Conservation (phyloP, 192 early-diverging fungal genomes). For the Lobosporangium transversale region DNA sequence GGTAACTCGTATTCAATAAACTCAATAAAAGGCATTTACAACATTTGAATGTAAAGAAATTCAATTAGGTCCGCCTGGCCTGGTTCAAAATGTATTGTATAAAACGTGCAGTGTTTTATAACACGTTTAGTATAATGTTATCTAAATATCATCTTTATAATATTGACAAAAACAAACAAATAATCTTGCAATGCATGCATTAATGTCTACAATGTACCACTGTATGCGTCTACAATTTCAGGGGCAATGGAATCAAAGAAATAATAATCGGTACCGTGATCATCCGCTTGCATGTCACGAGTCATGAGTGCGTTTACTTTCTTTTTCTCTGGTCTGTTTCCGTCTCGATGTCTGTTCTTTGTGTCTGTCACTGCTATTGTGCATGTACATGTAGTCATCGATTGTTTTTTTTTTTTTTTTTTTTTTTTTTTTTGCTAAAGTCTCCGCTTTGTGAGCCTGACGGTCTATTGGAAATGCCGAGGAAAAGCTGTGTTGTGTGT, state of each 20-base stretch:
- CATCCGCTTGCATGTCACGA: not conserved
- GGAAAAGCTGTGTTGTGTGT: too few relatives aligned
- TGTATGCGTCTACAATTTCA: slow-evolving; percentile 22
- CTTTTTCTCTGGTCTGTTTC: too few relatives aligned
- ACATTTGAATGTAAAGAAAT: too few relatives aligned
- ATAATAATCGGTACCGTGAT: slow-evolving; percentile 1
- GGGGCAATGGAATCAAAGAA: slow-evolving; percentile 1
- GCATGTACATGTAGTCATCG: slow-evolving; percentile 1
- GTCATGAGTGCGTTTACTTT: not conserved
- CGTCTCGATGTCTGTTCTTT: too few relatives aligned
- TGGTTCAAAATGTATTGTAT: not conserved
- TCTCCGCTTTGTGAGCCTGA: too few relatives aligned
- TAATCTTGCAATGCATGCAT: not conserved
- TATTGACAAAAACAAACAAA: too few relatives aligned
- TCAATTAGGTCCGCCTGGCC: not conserved
- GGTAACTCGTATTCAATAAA: too few relatives aligned
- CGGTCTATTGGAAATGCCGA: too few relatives aligned
- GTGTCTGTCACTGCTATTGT: not conserved
- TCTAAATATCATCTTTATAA: too few relatives aligned
- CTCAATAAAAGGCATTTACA: too few relatives aligned
- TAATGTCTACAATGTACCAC: not conserved
- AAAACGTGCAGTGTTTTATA: not conserved
- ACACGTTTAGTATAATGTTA: too few relatives aligned
- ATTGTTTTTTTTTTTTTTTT: not conserved
- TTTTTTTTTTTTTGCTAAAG: not conserved